Conservation (phyloP, 2,329 filamentous ascomycete genomes). For the Colletotrichum orchidophilum region DNA sequence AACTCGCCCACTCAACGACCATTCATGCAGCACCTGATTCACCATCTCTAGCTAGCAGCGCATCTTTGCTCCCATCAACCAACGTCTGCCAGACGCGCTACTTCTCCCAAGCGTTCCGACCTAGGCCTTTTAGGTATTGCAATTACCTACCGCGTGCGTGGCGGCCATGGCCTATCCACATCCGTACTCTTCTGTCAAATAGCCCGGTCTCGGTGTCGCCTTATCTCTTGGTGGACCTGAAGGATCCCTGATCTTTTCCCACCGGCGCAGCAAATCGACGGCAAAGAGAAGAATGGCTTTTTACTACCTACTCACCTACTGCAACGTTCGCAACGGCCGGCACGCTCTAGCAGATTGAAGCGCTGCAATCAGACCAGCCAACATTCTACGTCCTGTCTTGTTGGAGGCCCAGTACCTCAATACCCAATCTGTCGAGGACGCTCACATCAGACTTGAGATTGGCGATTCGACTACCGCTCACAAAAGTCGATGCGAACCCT, state of each 20-base stretch:
- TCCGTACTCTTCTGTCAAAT: not conserved
- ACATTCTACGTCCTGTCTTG: not conserved
- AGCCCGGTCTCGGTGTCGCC: not conserved
- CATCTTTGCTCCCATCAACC: not conserved
- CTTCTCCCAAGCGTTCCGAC: not conserved
- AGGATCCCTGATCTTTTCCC: conserved; percentile 14
- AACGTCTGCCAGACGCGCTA: not conserved
- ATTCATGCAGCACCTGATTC: not conserved
- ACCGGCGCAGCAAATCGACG: conserved; percentile 1
- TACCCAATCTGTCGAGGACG: not conserved
- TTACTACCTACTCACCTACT: not conserved
- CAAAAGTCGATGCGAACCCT: not conserved
- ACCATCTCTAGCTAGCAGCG: not conserved
- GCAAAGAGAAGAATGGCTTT: not conserved
- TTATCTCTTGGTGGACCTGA: conserved; percentile 29
- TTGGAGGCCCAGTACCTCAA: not conserved
- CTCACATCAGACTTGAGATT: not conserved
- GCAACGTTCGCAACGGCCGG: not conserved
- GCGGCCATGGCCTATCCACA: not conserved
- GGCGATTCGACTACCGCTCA: not conserved
- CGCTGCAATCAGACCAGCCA: conserved; percentile 1
- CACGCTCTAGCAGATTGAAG: not conserved
- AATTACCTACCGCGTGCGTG: conserved; percentile 6
- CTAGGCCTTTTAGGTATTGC: conserved; percentile 3
- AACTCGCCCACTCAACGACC: not conserved